phyloP scores from a whole-genome alignment of 2,329 filamentous ascomycete genomes.

The Tolypocladium tropicale region DNA sequence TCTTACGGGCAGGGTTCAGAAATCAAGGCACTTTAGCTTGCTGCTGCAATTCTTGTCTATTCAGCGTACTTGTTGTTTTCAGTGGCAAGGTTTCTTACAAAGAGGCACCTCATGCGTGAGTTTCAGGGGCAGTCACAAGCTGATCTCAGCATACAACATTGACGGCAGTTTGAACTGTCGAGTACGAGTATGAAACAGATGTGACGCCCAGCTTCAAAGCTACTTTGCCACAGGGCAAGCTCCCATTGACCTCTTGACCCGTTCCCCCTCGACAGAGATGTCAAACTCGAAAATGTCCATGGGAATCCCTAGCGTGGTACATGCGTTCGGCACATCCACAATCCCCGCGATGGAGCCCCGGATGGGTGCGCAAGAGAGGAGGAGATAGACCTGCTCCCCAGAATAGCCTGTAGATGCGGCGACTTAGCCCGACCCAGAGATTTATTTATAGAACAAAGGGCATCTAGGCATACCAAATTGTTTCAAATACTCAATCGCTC shows the following conservation, averaged over 20 bases:
- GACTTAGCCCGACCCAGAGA: not conserved
- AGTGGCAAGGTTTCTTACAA: too few species aligned
- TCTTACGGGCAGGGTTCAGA: too few species aligned
- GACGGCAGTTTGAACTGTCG: too few species aligned
- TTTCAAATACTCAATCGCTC: conserved; percentile 27
- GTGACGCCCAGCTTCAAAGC: not conserved
- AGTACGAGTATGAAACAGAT: too few species aligned
- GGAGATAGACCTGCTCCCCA: conserved; percentile 72
- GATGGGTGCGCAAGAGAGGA: conserved; percentile 76
- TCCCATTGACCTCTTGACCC: conserved; percentile 10
- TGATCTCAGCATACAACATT: too few species aligned
- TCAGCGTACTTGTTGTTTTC: too few species aligned
- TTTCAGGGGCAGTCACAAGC: too few species aligned
- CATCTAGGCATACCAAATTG: conserved; percentile 15
- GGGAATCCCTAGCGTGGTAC: conserved; percentile 77
- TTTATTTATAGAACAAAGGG: not conserved
- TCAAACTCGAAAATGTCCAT: conserved; percentile 96
- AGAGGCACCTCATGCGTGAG: too few species aligned
- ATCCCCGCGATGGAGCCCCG: conserved; percentile 84
- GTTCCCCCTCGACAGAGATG: conserved; percentile 41
- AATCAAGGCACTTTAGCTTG: too few species aligned
- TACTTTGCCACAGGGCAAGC: conserved; percentile 8
- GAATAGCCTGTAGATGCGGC: conserved; percentile 40
- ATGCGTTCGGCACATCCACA: conserved; percentile 85
- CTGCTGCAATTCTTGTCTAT: too few species aligned